A percentile compares a stretch with the other conserved stretches of the same genome.
These are phyloP conservation scores for Lentinula sp. DNA, from an alignment of 768 basidiomycete species.

Conservation along the genomic window DNA sequence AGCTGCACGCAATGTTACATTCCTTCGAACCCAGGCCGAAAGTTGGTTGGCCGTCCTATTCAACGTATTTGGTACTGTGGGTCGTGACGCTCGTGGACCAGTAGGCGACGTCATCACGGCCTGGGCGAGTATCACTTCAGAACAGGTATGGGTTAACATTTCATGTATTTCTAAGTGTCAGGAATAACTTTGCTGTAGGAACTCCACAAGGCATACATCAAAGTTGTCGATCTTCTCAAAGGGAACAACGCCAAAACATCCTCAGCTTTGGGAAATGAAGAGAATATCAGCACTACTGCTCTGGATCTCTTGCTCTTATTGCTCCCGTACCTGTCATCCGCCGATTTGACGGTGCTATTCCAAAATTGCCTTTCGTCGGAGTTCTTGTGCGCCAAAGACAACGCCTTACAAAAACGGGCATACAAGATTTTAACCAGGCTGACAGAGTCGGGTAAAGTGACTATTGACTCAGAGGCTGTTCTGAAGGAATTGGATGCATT, in stretches of 20 bases:
- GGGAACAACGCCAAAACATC: conserved; percentile 48
- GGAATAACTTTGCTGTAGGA: conserved; percentile 39
- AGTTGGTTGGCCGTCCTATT: conserved; percentile 95
- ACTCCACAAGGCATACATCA: conserved; percentile 73
- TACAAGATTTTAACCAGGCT: conserved; percentile 83
- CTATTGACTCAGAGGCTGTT: conserved; percentile 48
- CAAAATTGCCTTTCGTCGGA: conserved; percentile 59
- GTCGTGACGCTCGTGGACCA: conserved; percentile 65
- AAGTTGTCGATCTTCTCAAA: conserved; percentile 68
- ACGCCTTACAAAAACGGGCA: conserved; percentile 90
- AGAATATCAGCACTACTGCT: conserved; percentile 53
- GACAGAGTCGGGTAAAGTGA: conserved; percentile 56
- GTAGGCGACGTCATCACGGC: conserved; percentile 84
- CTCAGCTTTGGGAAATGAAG: conserved; percentile 26
- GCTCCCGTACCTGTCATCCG: conserved; percentile 61
- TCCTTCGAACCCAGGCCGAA: conserved; percentile 73
- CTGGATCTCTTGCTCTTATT: conserved; percentile 85
- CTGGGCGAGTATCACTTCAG: conserved; percentile 81
- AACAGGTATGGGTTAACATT: conserved; percentile 39
- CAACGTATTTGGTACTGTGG: conserved; percentile 89
- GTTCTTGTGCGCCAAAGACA: conserved; percentile 73
- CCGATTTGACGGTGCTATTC: conserved; percentile 62
- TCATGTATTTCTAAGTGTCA: background rate
- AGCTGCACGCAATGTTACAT: conserved; percentile 61
- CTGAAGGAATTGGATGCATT: conserved; percentile 62